These are phyloP conservation scores for Claviceps sp. DNA, from an alignment of 2,329 filamentous ascomycete genomes.

Conservation along the genomic window DNA sequence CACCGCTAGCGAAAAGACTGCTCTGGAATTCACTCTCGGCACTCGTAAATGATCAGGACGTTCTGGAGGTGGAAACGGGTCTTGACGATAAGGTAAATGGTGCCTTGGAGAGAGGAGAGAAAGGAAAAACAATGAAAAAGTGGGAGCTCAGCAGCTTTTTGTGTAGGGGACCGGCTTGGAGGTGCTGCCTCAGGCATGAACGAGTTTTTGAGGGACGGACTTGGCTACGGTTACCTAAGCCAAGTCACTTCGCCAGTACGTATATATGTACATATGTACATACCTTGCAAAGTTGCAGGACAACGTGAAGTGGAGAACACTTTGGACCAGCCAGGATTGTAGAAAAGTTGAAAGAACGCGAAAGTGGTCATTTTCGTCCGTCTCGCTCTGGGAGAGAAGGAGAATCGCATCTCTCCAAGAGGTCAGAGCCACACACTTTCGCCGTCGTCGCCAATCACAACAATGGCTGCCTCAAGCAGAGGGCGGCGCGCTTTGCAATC, in stretches of 20 bases:
- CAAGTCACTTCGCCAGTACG: not conserved
- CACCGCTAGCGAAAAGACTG: slow-evolving; percentile 98
- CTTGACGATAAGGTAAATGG: slow-evolving; percentile 91
- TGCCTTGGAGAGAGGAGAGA: slow-evolving; percentile 39
- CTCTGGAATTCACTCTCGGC: slow-evolving; percentile 60
- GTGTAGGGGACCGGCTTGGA: not conserved
- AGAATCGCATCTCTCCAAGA: slow-evolving; percentile 6
- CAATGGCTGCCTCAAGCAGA: slow-evolving; percentile 43
- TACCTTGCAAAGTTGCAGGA: slow-evolving; percentile 2
- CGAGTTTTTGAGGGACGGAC: no score
- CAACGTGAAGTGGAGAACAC: not conserved
- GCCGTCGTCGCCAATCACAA: not conserved
- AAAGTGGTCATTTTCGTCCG: slow-evolving; percentile 1
- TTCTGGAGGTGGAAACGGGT: slow-evolving; percentile 52
- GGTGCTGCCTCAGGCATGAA: slow-evolving; percentile 15
- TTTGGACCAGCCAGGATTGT: not conserved
- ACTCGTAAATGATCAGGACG: slow-evolving; percentile 83
- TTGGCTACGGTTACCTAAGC: not conserved
- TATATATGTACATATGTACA: no score
- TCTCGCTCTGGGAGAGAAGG: not conserved
- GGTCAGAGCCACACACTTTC: slow-evolving; percentile 2
- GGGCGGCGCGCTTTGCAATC: slow-evolving; percentile 35
- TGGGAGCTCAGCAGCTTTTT: slow-evolving; percentile 9
- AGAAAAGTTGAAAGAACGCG: slow-evolving; percentile 12
- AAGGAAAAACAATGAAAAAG: not conserved